Evolutionary conservation across 306 rosid genomes (phyloP), one percentile per base, ranked within the genome.

Genomic region (Calophaca sinica): DNA sequence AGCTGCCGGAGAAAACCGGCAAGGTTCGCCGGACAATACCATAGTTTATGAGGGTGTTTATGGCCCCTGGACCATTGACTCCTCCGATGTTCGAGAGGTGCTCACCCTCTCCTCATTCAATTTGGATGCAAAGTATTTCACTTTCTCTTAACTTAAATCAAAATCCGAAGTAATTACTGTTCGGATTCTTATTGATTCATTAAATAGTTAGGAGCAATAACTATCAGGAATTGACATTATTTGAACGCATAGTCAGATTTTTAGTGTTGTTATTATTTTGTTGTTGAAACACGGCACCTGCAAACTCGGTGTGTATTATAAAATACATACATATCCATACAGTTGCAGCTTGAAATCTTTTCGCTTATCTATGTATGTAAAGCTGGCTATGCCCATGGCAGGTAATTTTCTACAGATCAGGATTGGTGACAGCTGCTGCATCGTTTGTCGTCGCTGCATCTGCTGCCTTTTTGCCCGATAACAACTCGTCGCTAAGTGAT

Each of bases 21-120:
- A 51, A 68, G 59, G 76, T 44, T 67, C 89, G 64, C 62, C 73
- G 13, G 86, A 33, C 52, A 38, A 54, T 9, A 39, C 79, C 20
- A 45, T 77, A 0, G 90, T 84, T 49, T 89, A 87, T 71, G 82
- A 82, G 74, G 98, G 98, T 66, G 4, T 89, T 63, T 91, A 94
- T 49, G 97, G 98, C 48, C 97, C 97, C 38, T 94, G 98, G 96
- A 83, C 87, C 38, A 84, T 94, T 57, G 93, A 91, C 26, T 7
- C 89, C 70, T 65, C 91, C 13, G 98, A 94, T 48, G 84, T 94
- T 46, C 85, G 86, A 64, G 97, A 94, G 97, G 93, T 87, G 14
- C 20, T 6, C 10, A 6, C 5, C 29, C 60, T 57, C 31, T 31
- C n/a, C 12, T 62, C 29, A 3, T 58, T 73, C 65, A 33, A n/a